Percentiles rank a stretch among this genome's conserved stretches.
These are phyloP conservation scores for Cudoniella acicularis DNA, from an alignment of 495 filamentous ascomycete genomes.

Conservation along the genomic window DNA sequence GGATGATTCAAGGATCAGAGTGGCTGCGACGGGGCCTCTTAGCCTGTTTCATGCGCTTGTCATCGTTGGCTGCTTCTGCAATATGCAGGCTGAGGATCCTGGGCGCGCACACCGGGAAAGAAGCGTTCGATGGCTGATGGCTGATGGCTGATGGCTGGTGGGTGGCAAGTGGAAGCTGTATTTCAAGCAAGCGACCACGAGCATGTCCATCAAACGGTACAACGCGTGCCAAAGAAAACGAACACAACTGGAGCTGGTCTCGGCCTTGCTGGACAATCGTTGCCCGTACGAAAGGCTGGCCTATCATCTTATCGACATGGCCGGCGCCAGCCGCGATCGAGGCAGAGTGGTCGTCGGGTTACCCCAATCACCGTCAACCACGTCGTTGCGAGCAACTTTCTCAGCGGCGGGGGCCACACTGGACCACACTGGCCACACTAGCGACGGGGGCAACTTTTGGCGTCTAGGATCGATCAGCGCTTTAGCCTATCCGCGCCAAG, in stretches of 20 bases:
- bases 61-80: neutral
- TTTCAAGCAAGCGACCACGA: too few species aligned
- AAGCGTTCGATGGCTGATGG: too few species aligned
- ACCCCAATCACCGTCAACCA: constrained; percentile 24
- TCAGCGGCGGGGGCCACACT: constrained; percentile 12
- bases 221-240: neutral
- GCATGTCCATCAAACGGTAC: too few species aligned
- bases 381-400: constrained; percentile 15
- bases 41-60: constrained; percentile 25
- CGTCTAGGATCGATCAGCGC: constrained; percentile 16
- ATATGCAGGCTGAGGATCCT: neutral
- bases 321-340: constrained; percentile 13
- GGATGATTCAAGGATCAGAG: constrained; percentile 7
- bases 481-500: constrained; percentile 20
- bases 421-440: too few species aligned
- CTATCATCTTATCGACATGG: constrained; percentile 20
- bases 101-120: neutral
- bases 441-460: neutral
- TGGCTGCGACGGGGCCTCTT: constrained; percentile 18
- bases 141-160: too few species aligned
- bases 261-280: neutral
- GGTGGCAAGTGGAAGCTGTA: too few species aligned
- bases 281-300: too few species aligned
- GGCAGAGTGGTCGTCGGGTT: constrained; percentile 11
- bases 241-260: neutral